Base-by-base conservation (phyloP, 768 basidiomycete genomes). In the Leccinum subtestaceum region DNA sequence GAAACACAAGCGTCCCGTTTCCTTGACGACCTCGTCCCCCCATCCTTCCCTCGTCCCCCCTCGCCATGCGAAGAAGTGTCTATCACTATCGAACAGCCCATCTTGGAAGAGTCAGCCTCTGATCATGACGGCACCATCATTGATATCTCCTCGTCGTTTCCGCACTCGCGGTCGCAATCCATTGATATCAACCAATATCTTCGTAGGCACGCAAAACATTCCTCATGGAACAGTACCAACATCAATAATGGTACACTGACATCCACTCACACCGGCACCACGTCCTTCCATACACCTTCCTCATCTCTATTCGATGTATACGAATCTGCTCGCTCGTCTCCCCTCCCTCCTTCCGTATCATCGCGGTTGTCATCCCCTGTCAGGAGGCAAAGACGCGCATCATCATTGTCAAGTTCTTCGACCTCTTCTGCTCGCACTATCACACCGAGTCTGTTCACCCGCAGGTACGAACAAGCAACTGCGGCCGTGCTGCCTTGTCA, bases 231-330 rank as follows among this genome's bases (percentile, higher is more conserved):
- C 31, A 75, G 78, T 58, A 76, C 80, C 10, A 66, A 71, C 53
- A 63, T 72, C 57, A 72, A 74, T 58, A 68, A 76, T 19, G 81
- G 83, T 32, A 88, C 87, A 2, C 71, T 85, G 60, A 78, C 81
- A 38, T 85, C 85, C 21, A 79, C 81, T 6, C 80, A 79, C 53
- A 85, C 87, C 0, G 79, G 80, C 2, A 67, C 84, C 3, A 84
- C 87, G 1, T 77, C 85, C 45, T 93, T 87, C 71, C 87, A 91
- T 70, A 93, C 91, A 0, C 89, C 91, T 7, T 83, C 86, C 0
- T 92, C 91, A 0, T 91, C 89, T n/a, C 61, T 90, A 46, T 87
- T 84, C 62, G 86, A 90, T 67, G 63, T 69, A 3, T 88, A 77
- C 60, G 78, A 83, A 19, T 84, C 86, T 7, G 86, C 88, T 3